Conservation (phyloP, 371 early-diverging fungal species). For the Mortierella sp. region DNA sequence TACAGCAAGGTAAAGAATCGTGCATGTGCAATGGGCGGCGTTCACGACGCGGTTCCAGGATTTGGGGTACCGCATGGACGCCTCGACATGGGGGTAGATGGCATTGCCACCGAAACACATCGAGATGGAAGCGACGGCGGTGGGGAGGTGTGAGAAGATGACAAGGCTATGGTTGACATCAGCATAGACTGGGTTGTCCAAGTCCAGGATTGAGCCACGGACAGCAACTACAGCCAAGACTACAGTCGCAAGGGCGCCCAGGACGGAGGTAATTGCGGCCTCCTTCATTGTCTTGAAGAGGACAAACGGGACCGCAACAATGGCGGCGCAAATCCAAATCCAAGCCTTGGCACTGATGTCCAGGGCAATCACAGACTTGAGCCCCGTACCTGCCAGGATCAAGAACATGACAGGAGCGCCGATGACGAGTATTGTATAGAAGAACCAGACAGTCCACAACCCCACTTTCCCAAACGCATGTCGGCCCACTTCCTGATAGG, state of each 20-base stretch:
- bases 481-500: conserved; percentile 26
- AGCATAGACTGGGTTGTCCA: conserved; percentile 39
- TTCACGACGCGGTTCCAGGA: conserved; percentile 81
- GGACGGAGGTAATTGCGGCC: conserved; percentile 69
- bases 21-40: conserved; percentile 79
- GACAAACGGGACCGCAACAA: conserved; percentile 64
- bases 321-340: conserved; percentile 64
- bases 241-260: conserved; percentile 68
- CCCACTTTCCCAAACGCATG: conserved; percentile 59
- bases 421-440: conserved; percentile 67
- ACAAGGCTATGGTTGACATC: conserved; percentile 60
- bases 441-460: conserved; percentile 58
- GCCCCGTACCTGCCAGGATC: conserved; percentile 66
- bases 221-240: conserved; percentile 60
- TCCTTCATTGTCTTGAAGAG: conserved; percentile 70
- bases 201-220: conserved; percentile 55
- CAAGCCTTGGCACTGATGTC: conserved; percentile 57
- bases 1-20: conserved; percentile 78
- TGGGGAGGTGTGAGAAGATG: conserved; percentile 67
- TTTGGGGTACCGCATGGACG: conserved; percentile 68
- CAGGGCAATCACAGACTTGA: conserved; percentile 45
- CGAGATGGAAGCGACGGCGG: conserved; percentile 72
- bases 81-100: conserved; percentile 68
- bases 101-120: conserved; percentile 87
- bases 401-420: conserved; percentile 70